Conservation (phyloP, 1,284 basidiomycete species). For the Ceratobasidium sp. region DNA sequence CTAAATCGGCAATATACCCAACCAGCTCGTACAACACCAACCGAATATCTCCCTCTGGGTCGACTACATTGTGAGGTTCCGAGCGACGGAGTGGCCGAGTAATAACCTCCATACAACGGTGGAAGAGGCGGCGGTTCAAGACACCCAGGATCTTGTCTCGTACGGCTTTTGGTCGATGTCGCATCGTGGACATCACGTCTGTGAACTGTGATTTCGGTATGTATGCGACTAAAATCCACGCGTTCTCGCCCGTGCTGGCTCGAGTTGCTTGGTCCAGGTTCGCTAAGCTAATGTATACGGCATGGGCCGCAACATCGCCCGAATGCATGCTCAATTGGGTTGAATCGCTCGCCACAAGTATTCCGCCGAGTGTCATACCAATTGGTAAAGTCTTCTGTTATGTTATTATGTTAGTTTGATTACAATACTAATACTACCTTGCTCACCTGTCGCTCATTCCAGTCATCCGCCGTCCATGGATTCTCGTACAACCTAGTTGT, state of each 20-base stretch:
- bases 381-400: background rate
- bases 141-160: background rate
- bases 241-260: background rate
- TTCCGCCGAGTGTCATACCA: background rate
- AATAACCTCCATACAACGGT: constrained; percentile 21
- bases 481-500: background rate
- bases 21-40: background rate
- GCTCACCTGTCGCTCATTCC: constrained; percentile 17
- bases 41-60: background rate
- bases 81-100: background rate
- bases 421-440: background rate
- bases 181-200: background rate
- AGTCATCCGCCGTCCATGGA: background rate
- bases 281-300: constrained; percentile 1
- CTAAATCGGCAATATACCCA: background rate
- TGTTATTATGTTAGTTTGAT: background rate
- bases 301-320: constrained; percentile 11
- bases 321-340: background rate
- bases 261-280: constrained; percentile 2
- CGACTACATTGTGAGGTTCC: background rate
- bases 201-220: constrained; percentile 3
- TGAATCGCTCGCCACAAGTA: background rate
- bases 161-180: background rate
- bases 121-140: constrained; percentile 17
- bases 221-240: background rate